Evolutionary conservation across 352 stramenopile genomes (phyloP), one percentile per base, ranked within the genome.

Genomic region (Phytopythium kandeliae): DNA sequence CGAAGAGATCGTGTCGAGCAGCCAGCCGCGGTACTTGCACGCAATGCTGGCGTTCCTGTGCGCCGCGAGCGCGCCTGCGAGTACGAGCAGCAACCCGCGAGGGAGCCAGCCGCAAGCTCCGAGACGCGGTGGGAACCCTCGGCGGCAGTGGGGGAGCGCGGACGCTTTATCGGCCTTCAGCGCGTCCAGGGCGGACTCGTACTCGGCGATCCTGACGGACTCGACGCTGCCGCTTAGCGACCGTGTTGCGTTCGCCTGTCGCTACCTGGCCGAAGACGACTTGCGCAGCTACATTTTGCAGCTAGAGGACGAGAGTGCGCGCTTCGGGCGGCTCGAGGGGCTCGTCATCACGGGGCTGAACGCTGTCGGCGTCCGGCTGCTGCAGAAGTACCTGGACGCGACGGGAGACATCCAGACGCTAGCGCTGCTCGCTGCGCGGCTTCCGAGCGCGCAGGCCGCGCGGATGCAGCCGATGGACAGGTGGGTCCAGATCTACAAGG

Each of bases 401-500:
- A 92, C 74, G 10, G 85, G 82, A 5, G 94, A 98, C 49, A 80
- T 98, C 31, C 92, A 98, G 58, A 97, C 89, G 4, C 69, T 96
- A n/a, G 89, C 91, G 13, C 62, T 97, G 4, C 59, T 97, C 0
- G 80, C 74, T 22, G 86, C 81, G 5, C 79, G 83, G 9, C 55
- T 90, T 17, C 80, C 82, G 1, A 60, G 71, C 16, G 64, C 69
- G 0, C 63, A 82, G 25, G 63, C 87, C 17, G 49, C 78, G 44
- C 85, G 96, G 51, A 58, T 64, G 46, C 60, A 60, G 51, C 67
- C 81, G 11, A 72, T 90, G 31, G 64, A 71, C 24, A 85, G 92
- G 52, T 98, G 92, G 92, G 80, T 98, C 41, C 74, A 93, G 31
- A 85, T 77, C 26, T 98, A 98, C 58, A 82, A 96, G 33, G 70